Evolutionary conservation across 352 stramenopile species (phyloP).

Genomic region (Phytopythium kandeliae): DNA sequence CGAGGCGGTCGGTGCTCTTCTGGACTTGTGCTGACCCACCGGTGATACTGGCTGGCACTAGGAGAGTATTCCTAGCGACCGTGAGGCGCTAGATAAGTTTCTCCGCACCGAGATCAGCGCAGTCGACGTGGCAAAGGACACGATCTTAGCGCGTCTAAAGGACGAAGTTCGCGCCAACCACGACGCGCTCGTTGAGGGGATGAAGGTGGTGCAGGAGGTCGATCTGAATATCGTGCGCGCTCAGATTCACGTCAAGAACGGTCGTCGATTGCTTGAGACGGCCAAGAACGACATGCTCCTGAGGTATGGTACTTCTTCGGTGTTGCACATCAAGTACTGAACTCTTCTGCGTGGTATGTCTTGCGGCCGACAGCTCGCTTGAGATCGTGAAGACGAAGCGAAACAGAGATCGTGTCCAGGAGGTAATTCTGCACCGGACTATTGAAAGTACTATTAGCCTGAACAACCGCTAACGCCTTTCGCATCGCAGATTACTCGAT

Average conservation of each 20-base stretch:
- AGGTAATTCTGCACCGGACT: constrained; percentile 17
- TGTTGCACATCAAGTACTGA: too few relatives aligned
- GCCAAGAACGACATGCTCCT: constrained; percentile 71
- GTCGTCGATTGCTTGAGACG: constrained; percentile 56
- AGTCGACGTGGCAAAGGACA: constrained; percentile 75
- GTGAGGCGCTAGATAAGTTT: constrained; percentile 51
- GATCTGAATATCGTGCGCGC: constrained; percentile 79
- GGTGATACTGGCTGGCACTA: constrained; percentile 12
- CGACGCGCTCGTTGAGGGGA: constrained; percentile 74
- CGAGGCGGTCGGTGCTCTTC: not conserved
- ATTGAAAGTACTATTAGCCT: too few relatives aligned
- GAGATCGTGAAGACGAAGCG: constrained; percentile 81
- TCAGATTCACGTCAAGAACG: constrained; percentile 87
- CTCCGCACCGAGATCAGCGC: constrained; percentile 79
- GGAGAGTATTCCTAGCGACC: constrained; percentile 55
- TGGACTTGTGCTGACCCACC: not conserved
- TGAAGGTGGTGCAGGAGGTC: constrained; percentile 86
- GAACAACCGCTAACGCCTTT: not conserved
- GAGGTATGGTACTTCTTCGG: constrained; percentile 22
- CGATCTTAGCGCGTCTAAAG: constrained; percentile 68
- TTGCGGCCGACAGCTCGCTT: constrained; percentile 36
- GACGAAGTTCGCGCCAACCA: constrained; percentile 80
- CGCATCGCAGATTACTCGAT: constrained; percentile 58
- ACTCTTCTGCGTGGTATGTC: not conserved
- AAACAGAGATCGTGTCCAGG: constrained; percentile 71